phyloP scores from a whole-genome alignment of 495 filamentous ascomycete genomes.

The Durotheca rogersii region DNA sequence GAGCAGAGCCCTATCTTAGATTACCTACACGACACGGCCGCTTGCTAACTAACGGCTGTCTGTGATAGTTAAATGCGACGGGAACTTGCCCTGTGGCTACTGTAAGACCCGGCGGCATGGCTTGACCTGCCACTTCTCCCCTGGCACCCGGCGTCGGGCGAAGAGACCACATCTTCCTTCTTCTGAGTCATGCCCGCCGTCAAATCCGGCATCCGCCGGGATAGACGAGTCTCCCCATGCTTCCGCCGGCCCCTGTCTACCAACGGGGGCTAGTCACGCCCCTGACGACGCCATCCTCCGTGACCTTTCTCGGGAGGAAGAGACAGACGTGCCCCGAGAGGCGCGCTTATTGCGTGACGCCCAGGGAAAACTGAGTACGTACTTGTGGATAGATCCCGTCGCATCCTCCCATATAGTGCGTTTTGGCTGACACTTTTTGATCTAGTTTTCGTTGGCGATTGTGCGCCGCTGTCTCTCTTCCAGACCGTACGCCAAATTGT shows the following conservation, averaged over 20 bases:
- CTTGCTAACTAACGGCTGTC: background rate
- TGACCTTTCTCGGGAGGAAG: slow-evolving; percentile 37
- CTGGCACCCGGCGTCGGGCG: slow-evolving; percentile 16
- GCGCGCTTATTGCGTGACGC: slow-evolving; percentile 58
- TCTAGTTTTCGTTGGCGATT: slow-evolving; percentile 64
- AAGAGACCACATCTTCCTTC: slow-evolving; percentile 15
- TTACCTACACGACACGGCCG: too few relatives aligned
- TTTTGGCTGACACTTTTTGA: background rate
- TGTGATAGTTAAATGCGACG: slow-evolving; percentile 24
- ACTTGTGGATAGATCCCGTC: background rate
- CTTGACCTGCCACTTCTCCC: slow-evolving; percentile 21
- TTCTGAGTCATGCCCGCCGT: slow-evolving; percentile 7
- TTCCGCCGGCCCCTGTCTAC: background rate
- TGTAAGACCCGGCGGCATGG: slow-evolving; percentile 14
- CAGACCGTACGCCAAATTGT: slow-evolving; percentile 68
- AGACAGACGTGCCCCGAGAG: slow-evolving; percentile 49
- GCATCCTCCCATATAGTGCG: background rate
- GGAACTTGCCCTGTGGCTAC: slow-evolving; percentile 26
- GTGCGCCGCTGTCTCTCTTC: slow-evolving; percentile 66
- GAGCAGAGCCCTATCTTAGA: background rate
- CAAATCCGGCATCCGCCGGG: slow-evolving; percentile 13
- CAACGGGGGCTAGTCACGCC: background rate
- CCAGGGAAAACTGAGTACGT: slow-evolving; percentile 56
- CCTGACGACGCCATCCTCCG: slow-evolving; percentile 11
- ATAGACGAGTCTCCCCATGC: slow-evolving; percentile 8